These are phyloP conservation scores for Camellia granthamiana DNA, from an alignment of 148 eudicot genomes.

Conservation along the genomic window DNA sequence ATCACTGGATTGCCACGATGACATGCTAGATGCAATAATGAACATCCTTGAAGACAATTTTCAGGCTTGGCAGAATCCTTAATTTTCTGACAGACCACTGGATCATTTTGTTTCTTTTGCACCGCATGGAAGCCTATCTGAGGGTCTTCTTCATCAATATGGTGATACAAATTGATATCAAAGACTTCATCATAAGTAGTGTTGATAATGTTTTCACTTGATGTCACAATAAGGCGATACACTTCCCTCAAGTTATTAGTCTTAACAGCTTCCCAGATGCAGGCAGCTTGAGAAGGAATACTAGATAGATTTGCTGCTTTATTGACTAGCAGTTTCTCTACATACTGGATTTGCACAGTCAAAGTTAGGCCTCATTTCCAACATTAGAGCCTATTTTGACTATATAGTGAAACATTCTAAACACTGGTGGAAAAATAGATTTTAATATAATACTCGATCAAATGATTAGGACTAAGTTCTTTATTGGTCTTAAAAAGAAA, in stretches of 20 bases:
- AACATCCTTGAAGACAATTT: slow-evolving; percentile 69
- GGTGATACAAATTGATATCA: slow-evolving; percentile 27
- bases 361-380: slow-evolving; percentile 6
- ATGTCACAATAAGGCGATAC: slow-evolving; percentile 59
- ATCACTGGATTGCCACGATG: slow-evolving; percentile 58
- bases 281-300: slow-evolving; percentile 39
- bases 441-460: background rate
- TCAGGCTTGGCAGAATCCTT: slow-evolving; percentile 45
- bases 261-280: slow-evolving; percentile 87
- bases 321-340: slow-evolving; percentile 55
- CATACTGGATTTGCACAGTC: slow-evolving; percentile 48
- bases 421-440: background rate
- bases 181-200: slow-evolving; percentile 58
- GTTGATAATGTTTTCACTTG: slow-evolving; percentile 57
- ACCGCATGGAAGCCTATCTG: slow-evolving; percentile 32
- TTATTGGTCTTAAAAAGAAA: background rate
- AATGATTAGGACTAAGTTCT: background rate
- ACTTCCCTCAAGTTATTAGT: slow-evolving; percentile 64
- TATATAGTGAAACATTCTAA: background rate
- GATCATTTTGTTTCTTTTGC: slow-evolving; percentile 34
- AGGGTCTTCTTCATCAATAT: slow-evolving; percentile 24
- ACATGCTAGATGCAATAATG: slow-evolving; percentile 86
- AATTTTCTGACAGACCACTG: slow-evolving; percentile 49
- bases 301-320: slow-evolving; percentile 33
- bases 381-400: background rate